These are phyloP conservation scores for Nakazawaea wickerhamii DNA, from an alignment of 805 yeast genomes.

Conservation along the genomic window DNA sequence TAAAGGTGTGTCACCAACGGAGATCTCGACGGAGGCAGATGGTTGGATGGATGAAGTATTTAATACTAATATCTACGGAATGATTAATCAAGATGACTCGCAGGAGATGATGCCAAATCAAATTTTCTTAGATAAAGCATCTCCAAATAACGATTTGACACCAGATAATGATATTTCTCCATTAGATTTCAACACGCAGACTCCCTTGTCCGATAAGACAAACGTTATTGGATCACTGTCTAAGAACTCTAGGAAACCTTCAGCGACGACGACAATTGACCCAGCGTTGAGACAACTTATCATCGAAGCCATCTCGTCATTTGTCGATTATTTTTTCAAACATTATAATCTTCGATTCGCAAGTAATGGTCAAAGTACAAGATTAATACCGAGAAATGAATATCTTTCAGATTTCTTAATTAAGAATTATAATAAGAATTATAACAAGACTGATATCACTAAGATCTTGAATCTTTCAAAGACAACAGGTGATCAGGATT, in stretches of 20 bases:
- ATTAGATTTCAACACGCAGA: constrained; percentile 8
- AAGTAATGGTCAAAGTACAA: not conserved
- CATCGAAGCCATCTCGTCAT: constrained; percentile 1
- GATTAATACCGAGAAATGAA: constrained; percentile 9
- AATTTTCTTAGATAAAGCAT: constrained; percentile 6
- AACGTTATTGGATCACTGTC: not conserved
- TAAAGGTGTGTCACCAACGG: constrained; percentile 1
- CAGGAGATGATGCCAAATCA: constrained; percentile 2
- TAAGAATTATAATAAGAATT: constrained; percentile 3
- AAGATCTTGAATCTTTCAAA: constrained; percentile 5
- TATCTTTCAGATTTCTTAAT: constrained; percentile 5
- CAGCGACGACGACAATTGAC: not conserved
- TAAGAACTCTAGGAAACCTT: not conserved
- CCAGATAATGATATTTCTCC: constrained; percentile 13
- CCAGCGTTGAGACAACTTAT: not conserved
- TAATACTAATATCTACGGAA: constrained; percentile 4
- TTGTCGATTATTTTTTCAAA: constrained; percentile 3
- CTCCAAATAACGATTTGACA: constrained; percentile 7
- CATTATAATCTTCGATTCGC: constrained; percentile 1
- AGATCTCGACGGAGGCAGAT: constrained; percentile 6
- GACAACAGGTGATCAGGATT: not conserved
- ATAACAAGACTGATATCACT: not conserved
- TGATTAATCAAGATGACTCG: not conserved
- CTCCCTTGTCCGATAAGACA: constrained; percentile 1
- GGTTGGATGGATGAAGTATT: constrained; percentile 13